Base-by-base conservation (phyloP, 345 rosid species). In the Stellera chamaejasme region DNA sequence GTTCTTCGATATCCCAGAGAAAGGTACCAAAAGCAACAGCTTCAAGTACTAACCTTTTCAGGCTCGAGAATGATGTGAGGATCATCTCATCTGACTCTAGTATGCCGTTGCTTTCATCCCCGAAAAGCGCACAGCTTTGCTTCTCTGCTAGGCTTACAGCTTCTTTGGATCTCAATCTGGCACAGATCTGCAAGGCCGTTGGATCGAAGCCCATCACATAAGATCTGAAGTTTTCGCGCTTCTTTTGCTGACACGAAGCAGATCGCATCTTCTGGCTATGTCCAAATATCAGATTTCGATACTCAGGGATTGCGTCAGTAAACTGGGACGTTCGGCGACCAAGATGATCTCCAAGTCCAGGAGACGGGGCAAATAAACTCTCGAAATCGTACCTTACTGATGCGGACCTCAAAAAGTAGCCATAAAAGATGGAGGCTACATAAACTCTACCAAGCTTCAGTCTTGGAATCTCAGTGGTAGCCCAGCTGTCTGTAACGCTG, bases 11-110 rank as follows among this genome's bases (percentile, higher is more conserved):
- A 26, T 89, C 99, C 99, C 97, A 89, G n/a, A 93, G 85, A 62
- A 93, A 93, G 47, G 81, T 77, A 49, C 99, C 99, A 55, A 93
- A 93, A 32, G 97, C 97, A 26, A 87, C 82, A 28, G 99, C 99
- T 65, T 93, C 99, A 23, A 87, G 62, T 56, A 87, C 83, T 78
- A 93, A 69, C 36, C 99, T 81, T 80, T 81, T 93, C 69, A 93
- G 42, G 72, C 96, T 93, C 11, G 85, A 84, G 68, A 81, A 93
- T 0, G 99, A 89, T 43, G 99, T 81, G 58, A 69, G 50, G 2
- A 93, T 79, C 42, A 78, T 61, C 66, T 78, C 84, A 58, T 77
- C 88, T 0, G 55, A 62, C 36, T 54, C 62, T 5, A 64, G 52
- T 27, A 45, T 44, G 41, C 73, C 75, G 7, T 58, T 57, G 19